Percentiles rank a stretch among this genome's conserved stretches.
Evolutionary conservation across 768 basidiomycete genomes (phyloP).

Genomic region (Favolaschia claudopus): DNA sequence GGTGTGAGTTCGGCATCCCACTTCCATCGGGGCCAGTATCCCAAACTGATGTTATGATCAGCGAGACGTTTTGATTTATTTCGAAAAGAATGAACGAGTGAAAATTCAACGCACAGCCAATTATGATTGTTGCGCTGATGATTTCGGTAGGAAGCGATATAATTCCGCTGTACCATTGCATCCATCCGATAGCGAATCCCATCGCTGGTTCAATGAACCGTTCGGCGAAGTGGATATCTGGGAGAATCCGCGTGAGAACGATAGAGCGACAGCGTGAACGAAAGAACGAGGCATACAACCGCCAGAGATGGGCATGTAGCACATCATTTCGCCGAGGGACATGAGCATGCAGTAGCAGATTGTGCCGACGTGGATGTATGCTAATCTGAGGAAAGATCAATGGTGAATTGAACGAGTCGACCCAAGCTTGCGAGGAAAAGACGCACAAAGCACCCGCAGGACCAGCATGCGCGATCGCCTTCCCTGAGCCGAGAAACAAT

Average conservation of each 20-base stretch:
- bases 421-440: too few species aligned
- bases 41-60: too few species aligned
- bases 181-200: constrained; percentile 52
- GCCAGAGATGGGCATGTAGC: constrained; percentile 26
- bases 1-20: constrained; percentile 16
- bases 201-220: constrained; percentile 61
- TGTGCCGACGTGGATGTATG: constrained; percentile 51
- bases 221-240: constrained; percentile 61
- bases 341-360: constrained; percentile 42
- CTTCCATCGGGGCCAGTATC: constrained; percentile 24
- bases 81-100: too few species aligned
- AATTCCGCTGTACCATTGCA: constrained; percentile 45
- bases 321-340: constrained; percentile 48
- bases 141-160: constrained; percentile 60
- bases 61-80: too few species aligned
- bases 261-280: not conserved
- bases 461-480: constrained; percentile 56
- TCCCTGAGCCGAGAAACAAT: constrained; percentile 62
- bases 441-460: constrained; percentile 54
- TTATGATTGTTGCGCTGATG: constrained; percentile 57
- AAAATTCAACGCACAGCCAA: too few species aligned
- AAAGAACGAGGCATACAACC: constrained; percentile 11
- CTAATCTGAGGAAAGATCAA: constrained; percentile 35
- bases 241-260: constrained; percentile 36
- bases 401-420: not conserved